phyloP scores from a whole-genome alignment of 192 early-diverging fungal species.

The Martensiomyces pterosporus region DNA sequence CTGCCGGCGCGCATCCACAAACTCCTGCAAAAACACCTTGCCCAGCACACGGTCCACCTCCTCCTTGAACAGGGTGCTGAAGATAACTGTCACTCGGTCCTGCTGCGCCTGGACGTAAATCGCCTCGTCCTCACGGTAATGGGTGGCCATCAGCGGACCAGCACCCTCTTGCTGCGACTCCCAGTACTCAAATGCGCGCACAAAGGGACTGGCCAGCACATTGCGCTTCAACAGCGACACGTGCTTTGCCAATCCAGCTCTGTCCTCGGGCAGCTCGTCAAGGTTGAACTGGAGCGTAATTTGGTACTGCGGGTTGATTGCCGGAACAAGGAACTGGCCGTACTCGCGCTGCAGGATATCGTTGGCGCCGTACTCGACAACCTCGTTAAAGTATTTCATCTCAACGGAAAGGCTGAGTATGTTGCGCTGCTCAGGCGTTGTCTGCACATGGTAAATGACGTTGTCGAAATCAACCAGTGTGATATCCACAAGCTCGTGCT shows the following conservation, averaged over 20 bases:
- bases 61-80: constrained; percentile 94
- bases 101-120: constrained; percentile 86
- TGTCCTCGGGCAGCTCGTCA: constrained; percentile 68
- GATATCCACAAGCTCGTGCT: constrained; percentile 67
- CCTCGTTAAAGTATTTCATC: constrained; percentile 82
- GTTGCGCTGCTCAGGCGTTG: constrained; percentile 45
- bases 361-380: constrained; percentile 74
- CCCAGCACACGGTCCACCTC: constrained; percentile 96
- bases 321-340: constrained; percentile 58
- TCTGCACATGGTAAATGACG: constrained; percentile 80
- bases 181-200: constrained; percentile 81
- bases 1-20: constrained; percentile 95
- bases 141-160: constrained; percentile 81
- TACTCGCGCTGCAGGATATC: constrained; percentile 83
- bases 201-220: constrained; percentile 89
- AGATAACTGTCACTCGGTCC: constrained; percentile 97
- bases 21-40: constrained; percentile 97
- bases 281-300: constrained; percentile 81
- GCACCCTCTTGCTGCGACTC: constrained; percentile 70
- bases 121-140: constrained; percentile 91
- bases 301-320: constrained; percentile 67
- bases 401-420: constrained; percentile 71
- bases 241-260: constrained; percentile 72
- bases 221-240: constrained; percentile 91
- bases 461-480: constrained; percentile 97